A percentile compares a stretch with the other conserved stretches of the same genome.
Evolutionary conservation across 2,329 filamentous ascomycete genomes (phyloP).

Genomic region (Apiospora koreana): DNA sequence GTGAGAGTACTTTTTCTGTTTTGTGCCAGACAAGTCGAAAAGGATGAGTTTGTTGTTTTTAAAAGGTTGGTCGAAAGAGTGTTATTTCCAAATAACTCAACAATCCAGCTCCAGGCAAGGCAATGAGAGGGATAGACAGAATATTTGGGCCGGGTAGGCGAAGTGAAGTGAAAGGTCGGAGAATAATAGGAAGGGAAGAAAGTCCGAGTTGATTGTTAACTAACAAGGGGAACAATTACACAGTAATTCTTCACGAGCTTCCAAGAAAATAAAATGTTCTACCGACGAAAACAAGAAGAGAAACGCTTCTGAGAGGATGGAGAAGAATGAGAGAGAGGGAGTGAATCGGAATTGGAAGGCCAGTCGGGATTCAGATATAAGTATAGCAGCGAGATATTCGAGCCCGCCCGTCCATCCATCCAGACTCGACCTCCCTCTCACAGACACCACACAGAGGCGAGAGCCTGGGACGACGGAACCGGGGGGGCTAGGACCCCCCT

Average conservation of each 20-base stretch:
- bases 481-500: not conserved
- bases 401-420: not conserved
- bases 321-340: not conserved
- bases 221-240: slow-evolving; percentile 12
- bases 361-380: not conserved
- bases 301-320: slow-evolving; percentile 11
- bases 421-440: not conserved
- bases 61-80: not conserved
- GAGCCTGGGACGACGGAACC: not conserved
- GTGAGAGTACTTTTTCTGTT: slow-evolving; percentile 15
- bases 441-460: too few species aligned
- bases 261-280: slow-evolving; percentile 8
- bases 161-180: slow-evolving; percentile 4
- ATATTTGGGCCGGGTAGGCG: not conserved
- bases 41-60: not conserved
- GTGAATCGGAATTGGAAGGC: not conserved
- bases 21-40: slow-evolving; percentile 29
- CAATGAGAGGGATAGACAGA: too few species aligned
- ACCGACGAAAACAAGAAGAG: slow-evolving; percentile 13
- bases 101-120: slow-evolving; percentile 12
- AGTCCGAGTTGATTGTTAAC: not conserved
- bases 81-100: not conserved
- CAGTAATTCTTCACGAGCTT: slow-evolving; percentile 8
- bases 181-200: slow-evolving; percentile 9
- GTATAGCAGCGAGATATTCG: not conserved